phyloP scores from a whole-genome alignment of 148 eudicot species.

The Spergularia marina region DNA sequence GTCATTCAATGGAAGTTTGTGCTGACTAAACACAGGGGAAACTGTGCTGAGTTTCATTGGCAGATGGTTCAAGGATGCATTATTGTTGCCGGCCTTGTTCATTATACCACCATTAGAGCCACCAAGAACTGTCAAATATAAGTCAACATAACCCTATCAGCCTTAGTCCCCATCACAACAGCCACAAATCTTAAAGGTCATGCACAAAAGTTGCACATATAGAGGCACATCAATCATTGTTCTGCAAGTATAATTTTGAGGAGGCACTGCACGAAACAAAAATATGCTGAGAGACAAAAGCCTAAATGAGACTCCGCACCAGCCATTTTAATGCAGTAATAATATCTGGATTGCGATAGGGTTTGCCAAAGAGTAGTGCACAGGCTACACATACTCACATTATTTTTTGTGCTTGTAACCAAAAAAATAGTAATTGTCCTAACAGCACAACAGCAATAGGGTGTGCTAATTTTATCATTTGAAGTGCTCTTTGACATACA shows the following conservation, averaged over 20 bases:
- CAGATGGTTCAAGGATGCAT: conserved; percentile 25
- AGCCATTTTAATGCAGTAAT: background rate
- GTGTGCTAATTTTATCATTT: background rate
- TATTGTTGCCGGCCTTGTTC: conserved; percentile 31
- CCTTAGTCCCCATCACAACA: conserved; percentile 6
- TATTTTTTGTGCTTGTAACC: no score
- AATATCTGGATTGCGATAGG: background rate
- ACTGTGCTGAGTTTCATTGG: conserved; percentile 28
- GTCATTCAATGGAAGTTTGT: conserved; percentile 31
- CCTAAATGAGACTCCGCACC: background rate
- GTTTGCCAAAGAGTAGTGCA: background rate
- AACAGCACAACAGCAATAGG: no score
- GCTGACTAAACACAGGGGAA: conserved; percentile 27
- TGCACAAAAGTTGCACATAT: no score
- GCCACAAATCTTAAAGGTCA: background rate
- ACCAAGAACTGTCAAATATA: conserved; percentile 30
- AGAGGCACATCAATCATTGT: background rate
- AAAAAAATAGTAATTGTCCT: no score
- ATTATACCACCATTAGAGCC: conserved; percentile 31
- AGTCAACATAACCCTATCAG: conserved; percentile 6
- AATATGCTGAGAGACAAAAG: background rate
- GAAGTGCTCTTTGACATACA: background rate
- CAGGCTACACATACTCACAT: no score
- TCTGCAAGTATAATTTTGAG: background rate
- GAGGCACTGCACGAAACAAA: background rate